phyloP scores from a whole-genome alignment of 345 rosid genomes.

The Abelmoschus esculentus region DNA sequence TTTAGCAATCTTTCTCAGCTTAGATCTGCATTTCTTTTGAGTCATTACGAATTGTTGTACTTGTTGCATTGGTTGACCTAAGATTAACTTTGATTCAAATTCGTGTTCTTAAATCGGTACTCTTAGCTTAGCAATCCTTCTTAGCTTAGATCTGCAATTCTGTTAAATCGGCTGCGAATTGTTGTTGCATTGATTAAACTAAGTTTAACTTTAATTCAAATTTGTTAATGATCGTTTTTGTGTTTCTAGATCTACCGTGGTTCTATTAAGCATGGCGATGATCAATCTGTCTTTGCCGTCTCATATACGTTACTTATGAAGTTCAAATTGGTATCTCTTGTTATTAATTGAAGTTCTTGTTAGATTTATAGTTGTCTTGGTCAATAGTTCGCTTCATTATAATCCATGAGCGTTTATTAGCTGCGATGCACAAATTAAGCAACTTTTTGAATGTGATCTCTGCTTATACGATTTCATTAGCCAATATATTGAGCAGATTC shows the following conservation, averaged over 20 bases:
- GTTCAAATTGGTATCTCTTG: conserved; percentile 2
- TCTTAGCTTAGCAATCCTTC: not conserved
- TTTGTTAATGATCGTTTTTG: not conserved
- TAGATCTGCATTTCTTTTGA: conserved; percentile 19
- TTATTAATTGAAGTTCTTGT: not conserved
- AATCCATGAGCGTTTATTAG: not conserved
- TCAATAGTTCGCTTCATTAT: not conserved
- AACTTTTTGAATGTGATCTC: not conserved
- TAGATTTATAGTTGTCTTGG: not conserved
- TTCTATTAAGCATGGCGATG: too few relatives aligned
- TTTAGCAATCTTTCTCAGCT: conserved; percentile 6
- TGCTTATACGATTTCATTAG: not conserved
- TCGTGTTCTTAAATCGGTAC: not conserved
- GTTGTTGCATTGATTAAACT: conserved; percentile 3
- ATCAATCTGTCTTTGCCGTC: not conserved
- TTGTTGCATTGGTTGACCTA: conserved; percentile 3
- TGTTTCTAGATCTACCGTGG: not conserved
- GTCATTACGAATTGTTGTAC: not conserved
- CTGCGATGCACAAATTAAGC: not conserved
- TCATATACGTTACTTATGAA: not conserved
- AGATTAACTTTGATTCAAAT: not conserved
- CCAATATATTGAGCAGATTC: not conserved
- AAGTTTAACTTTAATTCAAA: not conserved
- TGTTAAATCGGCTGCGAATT: not conserved
- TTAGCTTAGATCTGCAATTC: conserved; percentile 23